Percentiles rank a stretch among this genome's conserved stretches.
These are phyloP conservation scores for Nyctanthes arbortristis DNA, from an alignment of 257 asterid genomes.

Conservation along the genomic window DNA sequence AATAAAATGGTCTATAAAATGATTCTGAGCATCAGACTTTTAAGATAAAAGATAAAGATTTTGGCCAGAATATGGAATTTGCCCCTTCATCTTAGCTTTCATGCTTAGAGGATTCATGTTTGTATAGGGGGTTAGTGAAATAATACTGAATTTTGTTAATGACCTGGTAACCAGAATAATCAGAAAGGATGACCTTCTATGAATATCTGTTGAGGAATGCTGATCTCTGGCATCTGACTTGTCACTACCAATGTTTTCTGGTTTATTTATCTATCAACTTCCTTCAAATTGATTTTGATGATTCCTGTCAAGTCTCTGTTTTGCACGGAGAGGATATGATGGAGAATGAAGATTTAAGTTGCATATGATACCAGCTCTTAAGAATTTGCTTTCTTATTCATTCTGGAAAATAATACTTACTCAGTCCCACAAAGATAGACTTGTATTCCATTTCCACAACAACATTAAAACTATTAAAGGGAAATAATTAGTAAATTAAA, in stretches of 20 bases:
- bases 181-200: not conserved
- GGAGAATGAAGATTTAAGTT: not conserved
- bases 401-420: not conserved
- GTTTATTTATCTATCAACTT: not conserved
- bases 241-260: not conserved
- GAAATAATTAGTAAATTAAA: too few relatives aligned
- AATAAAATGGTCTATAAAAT: too few relatives aligned
- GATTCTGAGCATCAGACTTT: too few relatives aligned
- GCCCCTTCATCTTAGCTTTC: conserved; percentile 1
- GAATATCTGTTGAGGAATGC: not conserved
- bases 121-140: not conserved
- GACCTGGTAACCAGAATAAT: not conserved
- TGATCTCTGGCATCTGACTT: not conserved
- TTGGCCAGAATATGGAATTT: not conserved
- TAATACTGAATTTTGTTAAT: not conserved
- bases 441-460: too few relatives aligned
- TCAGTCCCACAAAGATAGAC: too few relatives aligned
- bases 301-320: not conserved
- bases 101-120: not conserved
- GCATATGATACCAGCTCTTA: not conserved
- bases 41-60: too few relatives aligned
- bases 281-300: not conserved
- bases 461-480: too few relatives aligned
- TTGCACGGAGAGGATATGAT: not conserved
- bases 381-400: not conserved